Conservation (phyloP, 202 grass and related monocot genomes). For the Zoysia matrella region DNA sequence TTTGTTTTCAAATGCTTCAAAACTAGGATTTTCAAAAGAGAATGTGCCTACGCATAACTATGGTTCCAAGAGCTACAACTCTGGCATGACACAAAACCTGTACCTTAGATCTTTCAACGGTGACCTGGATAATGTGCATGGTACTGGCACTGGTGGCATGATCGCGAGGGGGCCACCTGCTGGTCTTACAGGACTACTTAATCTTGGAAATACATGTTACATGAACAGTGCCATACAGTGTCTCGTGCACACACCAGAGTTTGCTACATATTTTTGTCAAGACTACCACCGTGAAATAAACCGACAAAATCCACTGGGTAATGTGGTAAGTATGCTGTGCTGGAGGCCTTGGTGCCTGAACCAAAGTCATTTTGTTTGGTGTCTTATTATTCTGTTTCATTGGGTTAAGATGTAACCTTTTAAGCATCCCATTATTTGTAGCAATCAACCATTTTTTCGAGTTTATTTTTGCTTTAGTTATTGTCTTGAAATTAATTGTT, state of each 20-base stretch:
- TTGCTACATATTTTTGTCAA: constrained; percentile 95
- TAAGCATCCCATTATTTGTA: constrained; percentile 23
- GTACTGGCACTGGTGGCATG: constrained; percentile 48
- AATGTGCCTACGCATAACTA: constrained; percentile 73
- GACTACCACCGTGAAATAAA: constrained; percentile 97
- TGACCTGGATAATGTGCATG: constrained; percentile 68
- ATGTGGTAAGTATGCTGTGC: constrained; percentile 76
- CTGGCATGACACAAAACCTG: constrained; percentile 56
- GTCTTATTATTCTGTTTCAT: constrained; percentile 17
- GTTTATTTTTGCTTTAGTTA: not conserved
- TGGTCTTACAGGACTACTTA: constrained; percentile 89
- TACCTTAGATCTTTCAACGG: constrained; percentile 58
- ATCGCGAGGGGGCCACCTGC: constrained; percentile 59
- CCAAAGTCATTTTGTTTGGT: constrained; percentile 1
- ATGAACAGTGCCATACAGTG: constrained; percentile 99
- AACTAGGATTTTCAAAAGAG: constrained; percentile 64
- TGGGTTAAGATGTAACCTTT: constrained; percentile 20
- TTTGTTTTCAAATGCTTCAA: constrained; percentile 64
- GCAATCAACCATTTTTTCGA: not conserved
- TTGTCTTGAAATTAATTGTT: not conserved
- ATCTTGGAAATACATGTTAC: constrained; percentile 99
- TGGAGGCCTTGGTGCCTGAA: constrained; percentile 1
- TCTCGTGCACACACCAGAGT: constrained; percentile 96
- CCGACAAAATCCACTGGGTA: constrained; percentile 94
- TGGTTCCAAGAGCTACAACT: constrained; percentile 67